phyloP scores from a whole-genome alignment of 176 grass and related monocot species.

The Rhynchospora breviuscula region DNA sequence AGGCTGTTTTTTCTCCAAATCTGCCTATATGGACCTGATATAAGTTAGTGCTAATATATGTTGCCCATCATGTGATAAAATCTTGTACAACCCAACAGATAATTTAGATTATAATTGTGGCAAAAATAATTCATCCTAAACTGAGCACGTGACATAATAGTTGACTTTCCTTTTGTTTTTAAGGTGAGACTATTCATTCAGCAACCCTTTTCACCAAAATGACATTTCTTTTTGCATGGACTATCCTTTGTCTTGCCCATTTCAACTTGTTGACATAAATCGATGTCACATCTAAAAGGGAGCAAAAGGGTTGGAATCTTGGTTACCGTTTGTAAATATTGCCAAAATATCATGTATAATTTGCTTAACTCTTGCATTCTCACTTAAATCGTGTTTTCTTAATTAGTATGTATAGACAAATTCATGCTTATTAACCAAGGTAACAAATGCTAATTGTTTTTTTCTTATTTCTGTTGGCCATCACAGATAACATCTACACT shows the following conservation, averaged over 20 bases:
- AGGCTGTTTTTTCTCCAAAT: neutral
- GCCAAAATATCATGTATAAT: neutral
- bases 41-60: neutral
- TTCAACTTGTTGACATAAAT: neutral
- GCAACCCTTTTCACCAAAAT: neutral
- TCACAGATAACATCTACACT: slow-evolving; percentile 62
- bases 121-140: neutral
- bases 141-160: neutral
- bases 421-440: neutral
- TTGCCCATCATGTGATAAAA: neutral
- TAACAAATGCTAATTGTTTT: neutral
- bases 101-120: neutral
- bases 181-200: neutral
- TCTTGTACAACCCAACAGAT: neutral
- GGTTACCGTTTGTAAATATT: neutral
- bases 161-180: neutral
- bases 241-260: neutral
- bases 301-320: neutral
- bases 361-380: neutral
- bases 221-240: neutral
- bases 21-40: neutral
- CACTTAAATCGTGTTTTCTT: neutral
- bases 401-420: neutral
- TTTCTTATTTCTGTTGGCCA: neutral
- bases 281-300: neutral